phyloP scores from a whole-genome alignment of 208 protist species.

The Leishmania tropica region DNA sequence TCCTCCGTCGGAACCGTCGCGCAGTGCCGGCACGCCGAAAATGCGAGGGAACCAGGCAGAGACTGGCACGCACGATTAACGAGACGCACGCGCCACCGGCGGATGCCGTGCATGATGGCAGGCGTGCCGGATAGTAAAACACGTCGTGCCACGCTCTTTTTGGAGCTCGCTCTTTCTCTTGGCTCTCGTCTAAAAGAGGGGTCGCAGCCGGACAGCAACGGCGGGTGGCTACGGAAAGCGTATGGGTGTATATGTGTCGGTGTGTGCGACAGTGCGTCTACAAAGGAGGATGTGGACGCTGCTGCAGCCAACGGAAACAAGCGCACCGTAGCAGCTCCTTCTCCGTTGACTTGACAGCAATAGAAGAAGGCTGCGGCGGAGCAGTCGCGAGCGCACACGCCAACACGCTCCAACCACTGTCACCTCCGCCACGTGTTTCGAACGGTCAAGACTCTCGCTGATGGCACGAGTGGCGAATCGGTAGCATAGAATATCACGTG shows the following conservation, averaged over 20 bases:
- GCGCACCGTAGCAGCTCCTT: background rate
- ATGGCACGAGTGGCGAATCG: background rate
- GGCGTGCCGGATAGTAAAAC: background rate
- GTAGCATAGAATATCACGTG: background rate
- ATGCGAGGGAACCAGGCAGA: constrained; percentile 2
- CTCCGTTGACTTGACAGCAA: too few relatives aligned
- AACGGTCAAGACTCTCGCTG: background rate
- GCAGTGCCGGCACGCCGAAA: constrained; percentile 9
- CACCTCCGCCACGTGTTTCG: background rate
- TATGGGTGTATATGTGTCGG: background rate
- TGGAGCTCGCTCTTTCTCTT: background rate
- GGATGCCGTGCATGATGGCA: constrained; percentile 4
- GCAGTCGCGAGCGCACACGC: background rate
- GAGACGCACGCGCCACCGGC: background rate
- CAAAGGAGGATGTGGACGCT: background rate
- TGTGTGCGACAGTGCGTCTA: background rate
- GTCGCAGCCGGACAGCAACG: background rate
- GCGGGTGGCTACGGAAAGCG: background rate
- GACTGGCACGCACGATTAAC: background rate
- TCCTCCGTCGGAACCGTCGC: constrained; percentile 65
- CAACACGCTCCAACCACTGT: background rate
- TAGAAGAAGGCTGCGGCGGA: background rate
- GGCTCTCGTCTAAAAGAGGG: background rate
- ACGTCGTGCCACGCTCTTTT: background rate
- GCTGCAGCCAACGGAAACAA: background rate